Conservation (phyloP, 768 basidiomycete genomes). For the Calvatia gigantea region DNA sequence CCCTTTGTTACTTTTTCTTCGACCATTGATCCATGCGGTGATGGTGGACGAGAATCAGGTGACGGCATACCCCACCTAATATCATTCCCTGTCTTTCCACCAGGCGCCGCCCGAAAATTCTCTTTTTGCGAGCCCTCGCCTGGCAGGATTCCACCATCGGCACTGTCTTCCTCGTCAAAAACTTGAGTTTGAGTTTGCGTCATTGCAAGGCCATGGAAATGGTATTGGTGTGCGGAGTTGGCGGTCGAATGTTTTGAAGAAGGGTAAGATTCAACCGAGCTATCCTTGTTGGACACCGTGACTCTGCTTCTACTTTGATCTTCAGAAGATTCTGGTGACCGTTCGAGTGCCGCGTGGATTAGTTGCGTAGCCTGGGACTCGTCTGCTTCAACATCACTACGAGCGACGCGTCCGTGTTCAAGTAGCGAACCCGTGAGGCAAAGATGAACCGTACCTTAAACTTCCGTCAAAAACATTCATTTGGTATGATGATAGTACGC, state of each 20-base stretch:
- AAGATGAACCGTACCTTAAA: constrained; percentile 9
- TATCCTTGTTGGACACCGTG: constrained; percentile 23
- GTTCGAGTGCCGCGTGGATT: background rate
- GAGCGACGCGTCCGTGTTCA: background rate
- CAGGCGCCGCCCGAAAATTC: constrained; percentile 31
- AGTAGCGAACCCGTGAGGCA: background rate
- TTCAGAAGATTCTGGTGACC: constrained; percentile 2
- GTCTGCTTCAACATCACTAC: constrained; percentile 33
- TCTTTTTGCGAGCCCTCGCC: constrained; percentile 51
- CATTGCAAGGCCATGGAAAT: constrained; percentile 52
- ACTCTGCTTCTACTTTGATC: background rate
- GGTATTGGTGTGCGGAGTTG: constrained; percentile 43
- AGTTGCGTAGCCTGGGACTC: constrained; percentile 57
- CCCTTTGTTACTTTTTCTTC: constrained; percentile 1
- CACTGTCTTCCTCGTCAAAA: constrained; percentile 28
- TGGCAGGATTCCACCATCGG: constrained; percentile 9
- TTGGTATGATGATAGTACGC: background rate
- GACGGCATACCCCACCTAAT: constrained; percentile 12
- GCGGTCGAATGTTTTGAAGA: constrained; percentile 25
- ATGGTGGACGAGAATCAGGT: constrained; percentile 18
- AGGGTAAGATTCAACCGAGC: constrained; percentile 39
- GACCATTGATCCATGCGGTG: constrained; percentile 17
- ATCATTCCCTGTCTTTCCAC: constrained; percentile 2
- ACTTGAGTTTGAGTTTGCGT: constrained; percentile 53
- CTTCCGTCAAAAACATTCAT: constrained; percentile 38